Base-by-base conservation (phyloP, 2,329 filamentous ascomycete genomes). In the Endocalyx cinctus region DNA sequence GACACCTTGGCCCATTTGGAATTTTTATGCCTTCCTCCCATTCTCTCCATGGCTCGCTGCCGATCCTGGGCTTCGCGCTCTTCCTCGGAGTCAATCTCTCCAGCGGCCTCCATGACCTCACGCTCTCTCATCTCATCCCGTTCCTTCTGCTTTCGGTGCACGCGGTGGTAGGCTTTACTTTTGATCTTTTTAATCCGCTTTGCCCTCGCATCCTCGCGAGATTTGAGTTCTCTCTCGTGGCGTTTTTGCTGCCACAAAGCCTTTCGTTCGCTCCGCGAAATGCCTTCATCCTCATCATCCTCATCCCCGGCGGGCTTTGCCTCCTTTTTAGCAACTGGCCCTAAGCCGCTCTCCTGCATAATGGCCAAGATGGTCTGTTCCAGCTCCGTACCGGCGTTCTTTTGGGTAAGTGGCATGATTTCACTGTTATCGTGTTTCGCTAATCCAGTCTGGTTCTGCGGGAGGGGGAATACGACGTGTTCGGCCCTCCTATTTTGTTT, bases 141-240 rank as follows among this genome's bases (percentile, higher is more conserved):
- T 45, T 72, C 61, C 47, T 68, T 51, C 59, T 80, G 85, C 55
- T 84, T 95, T 23, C 90, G 80, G 61, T 97, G 90, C 11, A 97
- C 83, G 27, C 89, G 82, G 35, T 90, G 85, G 57, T 94, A 98
- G 1, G 88, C 78, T 60, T 96, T 98, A 57, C 86, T 94, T 72
- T 98, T 98, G 66, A 98, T 98, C 69, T 97, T 97, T 67, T 96
- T 95, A 63, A 98, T 87, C 16, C 92, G 82, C 63, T 89, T 94
- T 6, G 88, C 78, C 36, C 88, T 83, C 27, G 88, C 82, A 52
- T 94, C 84, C 62, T 97, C 90, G 10, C 89, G 77, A 50, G 94
- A 95, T 45, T 90, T 74, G 6, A 95, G 65, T 51, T 97, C 90
- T 46, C 92, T 75, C 43, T 86, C 80, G 57, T 80, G 81, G 10